Evolutionary conservation across 805 yeast genomes (phyloP).

Genomic region (Yueomyces sp.): DNA sequence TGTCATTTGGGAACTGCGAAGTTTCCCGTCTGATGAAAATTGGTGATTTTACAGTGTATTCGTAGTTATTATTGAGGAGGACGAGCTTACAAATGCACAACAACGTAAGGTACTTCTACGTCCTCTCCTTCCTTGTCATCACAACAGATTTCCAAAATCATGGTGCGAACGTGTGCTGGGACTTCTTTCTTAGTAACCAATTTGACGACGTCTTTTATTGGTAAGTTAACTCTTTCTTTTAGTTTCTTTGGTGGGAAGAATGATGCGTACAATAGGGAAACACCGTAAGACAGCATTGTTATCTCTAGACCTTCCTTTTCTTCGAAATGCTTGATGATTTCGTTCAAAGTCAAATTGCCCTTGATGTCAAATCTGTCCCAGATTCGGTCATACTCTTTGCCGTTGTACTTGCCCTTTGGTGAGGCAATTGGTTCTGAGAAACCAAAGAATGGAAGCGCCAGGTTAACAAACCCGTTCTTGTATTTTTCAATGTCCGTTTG

Average conservation of each 20-base stretch:
- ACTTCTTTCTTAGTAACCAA: conserved; percentile 76
- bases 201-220: conserved; percentile 65
- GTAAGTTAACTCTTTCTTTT: conserved; percentile 58
- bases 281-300: conserved; percentile 86
- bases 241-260: conserved; percentile 88
- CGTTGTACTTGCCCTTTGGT: conserved; percentile 68
- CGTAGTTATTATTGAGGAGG: too few relatives aligned
- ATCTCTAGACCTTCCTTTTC: conserved; percentile 75
- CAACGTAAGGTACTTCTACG: conserved; percentile 84
- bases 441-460: conserved; percentile 92
- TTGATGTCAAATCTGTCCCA: conserved; percentile 89
- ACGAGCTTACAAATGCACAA: conserved; percentile 35
- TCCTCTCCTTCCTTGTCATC: conserved; percentile 91
- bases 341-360: conserved; percentile 65
- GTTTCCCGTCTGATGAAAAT: too few relatives aligned
- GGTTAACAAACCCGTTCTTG: conserved; percentile 83
- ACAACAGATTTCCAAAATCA: conserved; percentile 82
- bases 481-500: conserved; percentile 67
- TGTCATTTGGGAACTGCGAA: too few relatives aligned
- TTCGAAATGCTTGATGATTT: conserved; percentile 62
- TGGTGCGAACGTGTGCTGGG: conserved; percentile 55
- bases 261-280: conserved; percentile 78
- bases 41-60: too few relatives aligned
- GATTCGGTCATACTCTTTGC: conserved; percentile 67
- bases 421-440: conserved; percentile 93